These are phyloP conservation scores for Pseudozyma thailandica DNA, from an alignment of 1,284 basidiomycete genomes.

Conservation along the genomic window DNA sequence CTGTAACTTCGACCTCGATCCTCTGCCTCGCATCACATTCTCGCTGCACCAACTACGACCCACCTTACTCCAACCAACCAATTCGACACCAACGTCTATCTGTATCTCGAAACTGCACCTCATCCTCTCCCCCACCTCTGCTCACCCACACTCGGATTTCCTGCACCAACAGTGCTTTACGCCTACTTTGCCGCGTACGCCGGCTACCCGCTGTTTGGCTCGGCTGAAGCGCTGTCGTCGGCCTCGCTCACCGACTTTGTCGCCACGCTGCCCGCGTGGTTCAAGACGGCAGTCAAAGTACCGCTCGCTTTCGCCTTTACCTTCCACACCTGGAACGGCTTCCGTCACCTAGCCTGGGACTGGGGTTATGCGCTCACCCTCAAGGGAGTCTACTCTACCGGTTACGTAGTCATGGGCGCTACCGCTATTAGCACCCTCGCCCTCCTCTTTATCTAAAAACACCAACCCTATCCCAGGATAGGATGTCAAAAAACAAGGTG, in stretches of 20 bases:
- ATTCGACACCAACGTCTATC: too few relatives aligned
- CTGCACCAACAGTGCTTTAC: slow-evolving; percentile 80
- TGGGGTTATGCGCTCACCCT: slow-evolving; percentile 73
- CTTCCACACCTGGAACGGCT: slow-evolving; percentile 89
- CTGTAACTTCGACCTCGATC: too few relatives aligned
- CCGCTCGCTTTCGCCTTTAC: slow-evolving; percentile 51
- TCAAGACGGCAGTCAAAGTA: slow-evolving; percentile 61
- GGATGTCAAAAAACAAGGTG: too few relatives aligned
- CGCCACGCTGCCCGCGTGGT: slow-evolving; percentile 70
- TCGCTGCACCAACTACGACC: too few relatives aligned
- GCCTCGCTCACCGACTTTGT: slow-evolving; percentile 80
- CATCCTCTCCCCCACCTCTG: too few relatives aligned
- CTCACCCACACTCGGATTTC: too few relatives aligned
- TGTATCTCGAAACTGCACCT: too few relatives aligned
- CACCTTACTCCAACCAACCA: too few relatives aligned
- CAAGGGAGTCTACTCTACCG: slow-evolving; percentile 58
- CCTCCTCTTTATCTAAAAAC: slow-evolving; percentile 55
- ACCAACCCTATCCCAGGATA: too few relatives aligned
- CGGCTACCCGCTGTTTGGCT: slow-evolving; percentile 76
- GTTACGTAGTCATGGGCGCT: slow-evolving; percentile 60
- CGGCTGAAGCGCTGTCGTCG: slow-evolving; percentile 75
- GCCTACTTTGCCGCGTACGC: slow-evolving; percentile 88
- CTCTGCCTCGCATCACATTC: too few relatives aligned
- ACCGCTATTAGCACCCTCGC: slow-evolving; percentile 52
- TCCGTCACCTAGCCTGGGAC: slow-evolving; percentile 94